Evolutionary conservation across 2,329 filamentous ascomycete species (phyloP).

Genomic region (Fusarium sp.): DNA sequence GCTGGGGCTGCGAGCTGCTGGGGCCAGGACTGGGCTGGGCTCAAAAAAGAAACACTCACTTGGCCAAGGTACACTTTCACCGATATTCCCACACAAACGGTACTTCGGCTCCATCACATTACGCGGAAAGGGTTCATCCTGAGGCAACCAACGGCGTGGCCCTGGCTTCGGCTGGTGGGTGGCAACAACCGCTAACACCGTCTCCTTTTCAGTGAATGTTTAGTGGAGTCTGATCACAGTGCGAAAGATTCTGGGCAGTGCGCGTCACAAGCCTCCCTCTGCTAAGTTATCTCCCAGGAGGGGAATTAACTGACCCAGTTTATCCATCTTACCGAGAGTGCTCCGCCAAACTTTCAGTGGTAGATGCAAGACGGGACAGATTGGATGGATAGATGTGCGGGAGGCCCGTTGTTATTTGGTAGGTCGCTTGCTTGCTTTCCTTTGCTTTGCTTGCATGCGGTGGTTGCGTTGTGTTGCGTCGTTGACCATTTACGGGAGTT

Average conservation of each 20-base stretch:
- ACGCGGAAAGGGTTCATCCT: slow-evolving; percentile 37
- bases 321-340: slow-evolving; percentile 42
- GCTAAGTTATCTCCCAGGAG: slow-evolving; percentile 22
- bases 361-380: not conserved
- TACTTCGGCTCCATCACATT: slow-evolving; percentile 26
- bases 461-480: slow-evolving; percentile 18
- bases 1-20: slow-evolving; percentile 37
- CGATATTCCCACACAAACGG: slow-evolving; percentile 1
- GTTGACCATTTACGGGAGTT: slow-evolving; percentile 24
- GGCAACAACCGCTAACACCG: slow-evolving; percentile 41
- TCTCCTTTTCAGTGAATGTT: slow-evolving; percentile 38
- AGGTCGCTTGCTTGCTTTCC: not conserved
- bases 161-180: slow-evolving; percentile 32
- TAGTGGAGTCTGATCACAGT: slow-evolving; percentile 36
- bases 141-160: slow-evolving; percentile 43
- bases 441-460: not conserved
- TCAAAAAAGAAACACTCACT: slow-evolving; percentile 16
- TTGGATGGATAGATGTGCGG: slow-evolving; percentile 14
- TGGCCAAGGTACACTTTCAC: slow-evolving; percentile 35
- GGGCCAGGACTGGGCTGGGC: slow-evolving; percentile 18
- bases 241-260: slow-evolving; percentile 13
- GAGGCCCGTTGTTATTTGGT: slow-evolving; percentile 13
- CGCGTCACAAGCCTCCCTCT: slow-evolving; percentile 23
- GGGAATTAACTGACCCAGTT: slow-evolving; percentile 37
- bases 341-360: slow-evolving; percentile 40